A percentile compares a stretch with the other conserved stretches of the same genome.
These are phyloP conservation scores for Vitis hybrid DNA, from an alignment of 177 flowering plant genomes.

Conservation along the genomic window DNA sequence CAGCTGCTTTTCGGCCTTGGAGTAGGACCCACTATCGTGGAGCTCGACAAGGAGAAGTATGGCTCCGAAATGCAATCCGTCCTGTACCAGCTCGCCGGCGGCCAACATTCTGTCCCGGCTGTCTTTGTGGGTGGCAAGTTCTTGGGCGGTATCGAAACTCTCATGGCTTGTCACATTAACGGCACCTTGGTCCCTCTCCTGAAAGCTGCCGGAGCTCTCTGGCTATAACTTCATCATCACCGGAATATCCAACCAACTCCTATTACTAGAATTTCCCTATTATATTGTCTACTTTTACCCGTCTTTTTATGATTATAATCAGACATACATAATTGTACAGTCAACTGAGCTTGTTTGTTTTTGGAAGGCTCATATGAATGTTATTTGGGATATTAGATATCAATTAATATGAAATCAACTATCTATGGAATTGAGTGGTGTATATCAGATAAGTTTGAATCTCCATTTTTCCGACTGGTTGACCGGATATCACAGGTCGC, in stretches of 20 bases:
- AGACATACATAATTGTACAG: too few relatives aligned
- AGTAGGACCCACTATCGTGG: constrained; percentile 68
- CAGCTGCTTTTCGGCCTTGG: constrained; percentile 75
- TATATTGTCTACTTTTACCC: too few relatives aligned
- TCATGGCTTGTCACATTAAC: constrained; percentile 81
- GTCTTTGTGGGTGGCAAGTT: constrained; percentile 82
- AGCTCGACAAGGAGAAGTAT: constrained; percentile 49
- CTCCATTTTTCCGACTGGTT: too few relatives aligned
- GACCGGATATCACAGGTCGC: too few relatives aligned
- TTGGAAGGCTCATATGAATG: too few relatives aligned
- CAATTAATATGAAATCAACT: too few relatives aligned
- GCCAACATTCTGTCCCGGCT: constrained; percentile 52
- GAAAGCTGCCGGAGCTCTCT: constrained; percentile 85
- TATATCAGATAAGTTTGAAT: too few relatives aligned
- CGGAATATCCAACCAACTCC: not conserved
- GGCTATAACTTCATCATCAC: constrained; percentile 46
- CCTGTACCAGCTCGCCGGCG: constrained; percentile 42
- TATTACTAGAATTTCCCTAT: too few relatives aligned
- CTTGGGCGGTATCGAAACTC: constrained; percentile 67
- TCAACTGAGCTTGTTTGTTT: too few relatives aligned
- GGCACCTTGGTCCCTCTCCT: constrained; percentile 80
- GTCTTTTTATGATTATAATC: too few relatives aligned
- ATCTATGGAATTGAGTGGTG: too few relatives aligned
- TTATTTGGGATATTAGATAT: too few relatives aligned
- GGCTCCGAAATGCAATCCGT: constrained; percentile 50